Evolutionary conservation across 1,284 basidiomycete genomes (phyloP), one percentile per base, ranked within the genome.

Genomic region (Thelephora terrestris): DNA sequence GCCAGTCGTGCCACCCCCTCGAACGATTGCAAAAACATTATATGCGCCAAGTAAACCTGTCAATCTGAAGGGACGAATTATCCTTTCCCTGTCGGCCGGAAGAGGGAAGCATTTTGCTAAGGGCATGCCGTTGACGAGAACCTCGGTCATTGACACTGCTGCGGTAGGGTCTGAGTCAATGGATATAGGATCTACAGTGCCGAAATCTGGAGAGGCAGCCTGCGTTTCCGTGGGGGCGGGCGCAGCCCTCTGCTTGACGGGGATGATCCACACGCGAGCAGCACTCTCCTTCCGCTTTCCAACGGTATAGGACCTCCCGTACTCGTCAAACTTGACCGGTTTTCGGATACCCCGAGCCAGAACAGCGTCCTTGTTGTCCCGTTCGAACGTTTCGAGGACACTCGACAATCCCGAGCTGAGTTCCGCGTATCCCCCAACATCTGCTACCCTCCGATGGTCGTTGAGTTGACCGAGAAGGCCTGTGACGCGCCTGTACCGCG

Each of bases 241-340:
- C 7, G 62, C 56, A 14, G 29, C 12, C 14, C 29, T 6, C 18
- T 61, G 55, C 50, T 78, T 73, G 12, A 80, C 74, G n/a, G 85
- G 84, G 47, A 97, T 86, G 68, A 97, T 83, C 94, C 95, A 99
- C 2, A 94, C 92, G 43, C 91, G 76, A 20, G 92, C 91, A 2
- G 81, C 72, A 57, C 85, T 87, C 50, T 88, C 89, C 68, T 96
- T 96, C 57, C 91, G 78, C 65, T 80, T 78, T 23, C 93, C 92
- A 37, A 85, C 62, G 0, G 86, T 86, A 62, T 90, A 90, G n/a
- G 82, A 81, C 48, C 92, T 73, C 16, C 91, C 91, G 47, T 75
- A 74, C 45, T 74, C 69, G 61, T 95, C 92, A 49, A 89, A 66
- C 27, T 68, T 61, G 37, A 78, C 74, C 3, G 70, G 70, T 58